Evolutionary conservation across 495 filamentous ascomycete species (phyloP), one percentile per base, ranked within the genome.

Genomic region (Podospora sp.): DNA sequence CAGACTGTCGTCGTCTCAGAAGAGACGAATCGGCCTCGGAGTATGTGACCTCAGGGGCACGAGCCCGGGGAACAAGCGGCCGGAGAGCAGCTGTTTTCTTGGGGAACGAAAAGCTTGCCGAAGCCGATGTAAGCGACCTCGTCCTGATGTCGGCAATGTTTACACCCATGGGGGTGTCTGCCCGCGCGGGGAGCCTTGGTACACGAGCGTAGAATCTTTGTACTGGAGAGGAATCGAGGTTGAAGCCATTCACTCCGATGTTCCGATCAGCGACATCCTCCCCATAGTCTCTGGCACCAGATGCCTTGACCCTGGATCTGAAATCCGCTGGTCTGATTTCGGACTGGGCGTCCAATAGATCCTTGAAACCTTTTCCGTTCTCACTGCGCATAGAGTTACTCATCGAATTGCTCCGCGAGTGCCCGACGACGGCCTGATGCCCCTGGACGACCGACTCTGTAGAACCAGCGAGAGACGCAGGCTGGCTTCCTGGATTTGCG

Each of bases 241-340:
- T 60, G 60, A 72, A 73, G 1, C 76, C 74, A 55, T 77, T 82
- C 60, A 75, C 67, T 20, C 63, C 73, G 55, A 85, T 78, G 62
- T 87, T 87, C 25, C 84, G 75, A 52, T 85, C 84, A 6, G 84
- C 84, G 0, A 87, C 84, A 69, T 86, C 85, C 69, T 87, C 83
- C 36, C 81, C 83, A 63, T 84, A 86, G 59, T 83, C 81, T 60
- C 77, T 78, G 1, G 76, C 71, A 0, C 84, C 83, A 14, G 81
- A 71, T 9, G 83, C 82, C 58, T 80, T 75, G 9, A 82, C 72
- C 53, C 82, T 76, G n/a, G 70, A 76, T 62, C 73, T 72, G 71
- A 83, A 84, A 60, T 83, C 76, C 7, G 69, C 68, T 6, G 82
- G 79, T 22, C 73, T 78, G 56, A 85, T 79, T 51, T 77, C 81